Percentiles rank a stretch among this genome's conserved stretches.
Conservation (phyloP, 306 rosid species). For the Cucurbita ficifolia region DNA sequence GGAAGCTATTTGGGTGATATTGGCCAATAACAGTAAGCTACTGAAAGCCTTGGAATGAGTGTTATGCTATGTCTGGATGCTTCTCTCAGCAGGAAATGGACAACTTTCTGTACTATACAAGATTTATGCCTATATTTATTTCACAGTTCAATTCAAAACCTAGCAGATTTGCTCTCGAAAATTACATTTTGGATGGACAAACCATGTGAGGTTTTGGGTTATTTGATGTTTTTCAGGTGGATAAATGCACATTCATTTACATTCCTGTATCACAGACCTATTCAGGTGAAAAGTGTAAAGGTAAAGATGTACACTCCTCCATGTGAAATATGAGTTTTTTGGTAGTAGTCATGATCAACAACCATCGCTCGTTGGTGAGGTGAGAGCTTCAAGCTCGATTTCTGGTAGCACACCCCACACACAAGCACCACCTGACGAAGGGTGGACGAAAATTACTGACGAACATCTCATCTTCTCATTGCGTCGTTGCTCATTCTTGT, state of each 20-base stretch:
- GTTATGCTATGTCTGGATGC: not conserved
- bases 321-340: no score
- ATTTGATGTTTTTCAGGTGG: not conserved
- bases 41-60: not conserved
- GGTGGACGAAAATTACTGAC: no score
- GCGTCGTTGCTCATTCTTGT: no score
- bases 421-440: no score
- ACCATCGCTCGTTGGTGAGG: no score
- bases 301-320: no score
- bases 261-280: no score
- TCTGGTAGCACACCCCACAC: no score
- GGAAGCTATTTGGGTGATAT: not conserved
- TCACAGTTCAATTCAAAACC: not conserved
- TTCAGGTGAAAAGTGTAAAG: no score
- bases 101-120: not conserved
- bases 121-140: not conserved
- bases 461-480: no score
- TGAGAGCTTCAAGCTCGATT: no score
- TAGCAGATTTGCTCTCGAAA: not conserved
- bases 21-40: not conserved
- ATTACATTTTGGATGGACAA: not conserved
- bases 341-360: no score
- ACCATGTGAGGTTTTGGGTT: not conserved
- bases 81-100: not conserved
- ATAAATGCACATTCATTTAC: not conserved